Base-by-base conservation (phyloP, 257 asterid species). In the Fraxinus anomala region DNA sequence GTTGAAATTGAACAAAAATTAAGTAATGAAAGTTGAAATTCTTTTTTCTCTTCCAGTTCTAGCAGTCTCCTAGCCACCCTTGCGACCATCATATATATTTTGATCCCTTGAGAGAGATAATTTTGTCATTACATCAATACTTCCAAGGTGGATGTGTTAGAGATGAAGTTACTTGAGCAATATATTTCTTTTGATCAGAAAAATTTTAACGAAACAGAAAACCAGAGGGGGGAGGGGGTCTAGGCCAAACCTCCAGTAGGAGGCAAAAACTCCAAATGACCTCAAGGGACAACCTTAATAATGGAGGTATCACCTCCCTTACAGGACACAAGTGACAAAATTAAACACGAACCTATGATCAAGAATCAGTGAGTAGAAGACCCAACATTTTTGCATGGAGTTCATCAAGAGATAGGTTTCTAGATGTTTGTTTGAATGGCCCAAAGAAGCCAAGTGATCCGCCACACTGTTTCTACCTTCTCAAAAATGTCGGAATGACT, bases 1-100 rank as follows among this genome's bases (percentile, higher is more conserved):
- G 28, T 75, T 24, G 14, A 69, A 69, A 56, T 7, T 51, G 72
- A 75, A 59, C 16, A 23, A 8, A 33, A 33, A n/a, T 74, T 66
- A 31, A 63, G 49, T 14, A 21, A 12, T 16, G 72, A 70, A 71
- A 70, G 42, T 66, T 24, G 70, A 42, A 24, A 26, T 33, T 75
- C 54, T 37, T 8, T 26, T 8, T 34, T 73, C 3, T 31, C 8
- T 24, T 56, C 34, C 54, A 33, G 56, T 51, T 80, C 68, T 40
- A 39, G 40, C 44, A 8, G 40, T 56, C 28, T 56, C 66, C 66
- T 5, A n/a, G n/a, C 56, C 56, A 47, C n/a, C 6, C 56, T 47
- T 47, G 59, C 7, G 0, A 47, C 21, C 56, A 47, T 47, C 59
- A 16, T 47, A 47, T 47, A 14, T 47, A 47, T 47, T 47, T 47